Evolutionary conservation across 2,329 filamentous ascomycete genomes (phyloP).

Genomic region (Zopfia rhizophila): DNA sequence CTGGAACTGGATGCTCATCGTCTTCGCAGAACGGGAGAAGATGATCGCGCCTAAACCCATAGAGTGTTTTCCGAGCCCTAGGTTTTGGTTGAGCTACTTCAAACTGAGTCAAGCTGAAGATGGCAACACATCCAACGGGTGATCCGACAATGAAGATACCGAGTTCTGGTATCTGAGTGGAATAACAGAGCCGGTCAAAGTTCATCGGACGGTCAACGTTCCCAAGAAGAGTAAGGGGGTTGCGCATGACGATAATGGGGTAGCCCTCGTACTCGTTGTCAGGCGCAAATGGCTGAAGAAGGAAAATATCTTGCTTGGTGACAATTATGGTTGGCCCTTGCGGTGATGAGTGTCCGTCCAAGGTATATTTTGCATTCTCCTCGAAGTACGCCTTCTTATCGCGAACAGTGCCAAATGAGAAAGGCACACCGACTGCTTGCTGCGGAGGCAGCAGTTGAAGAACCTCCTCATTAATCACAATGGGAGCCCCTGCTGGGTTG

Average conservation of each 20-base stretch:
- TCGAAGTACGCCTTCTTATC: too few relatives aligned
- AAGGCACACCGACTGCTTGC: too few relatives aligned
- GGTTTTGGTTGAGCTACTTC: too few relatives aligned
- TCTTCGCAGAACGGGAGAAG: constrained; percentile 66
- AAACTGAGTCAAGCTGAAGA: constrained; percentile 68
- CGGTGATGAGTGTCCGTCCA: neutral
- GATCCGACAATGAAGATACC: constrained; percentile 75
- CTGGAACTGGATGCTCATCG: constrained; percentile 55
- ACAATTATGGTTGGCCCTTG: constrained; percentile 47
- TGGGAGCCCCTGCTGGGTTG: too few relatives aligned
- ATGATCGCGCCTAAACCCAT: constrained; percentile 65
- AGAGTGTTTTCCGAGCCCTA: constrained; percentile 46
- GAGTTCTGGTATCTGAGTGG: constrained; percentile 73
- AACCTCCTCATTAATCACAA: too few relatives aligned
- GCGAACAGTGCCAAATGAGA: too few relatives aligned
- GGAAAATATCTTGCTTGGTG: constrained; percentile 56
- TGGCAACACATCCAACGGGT: constrained; percentile 71
- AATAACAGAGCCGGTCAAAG: constrained; percentile 69
- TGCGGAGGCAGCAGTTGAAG: too few relatives aligned
- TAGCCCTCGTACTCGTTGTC: constrained; percentile 14
- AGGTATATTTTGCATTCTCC: neutral
- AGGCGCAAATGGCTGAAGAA: constrained; percentile 50
- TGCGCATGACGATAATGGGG: constrained; percentile 49
- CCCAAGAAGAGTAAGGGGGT: too few relatives aligned
- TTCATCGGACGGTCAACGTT: constrained; percentile 37